Evolutionary conservation across 75 land plant species (phyloP).

Genomic region (Cryptomeria japonica): DNA sequence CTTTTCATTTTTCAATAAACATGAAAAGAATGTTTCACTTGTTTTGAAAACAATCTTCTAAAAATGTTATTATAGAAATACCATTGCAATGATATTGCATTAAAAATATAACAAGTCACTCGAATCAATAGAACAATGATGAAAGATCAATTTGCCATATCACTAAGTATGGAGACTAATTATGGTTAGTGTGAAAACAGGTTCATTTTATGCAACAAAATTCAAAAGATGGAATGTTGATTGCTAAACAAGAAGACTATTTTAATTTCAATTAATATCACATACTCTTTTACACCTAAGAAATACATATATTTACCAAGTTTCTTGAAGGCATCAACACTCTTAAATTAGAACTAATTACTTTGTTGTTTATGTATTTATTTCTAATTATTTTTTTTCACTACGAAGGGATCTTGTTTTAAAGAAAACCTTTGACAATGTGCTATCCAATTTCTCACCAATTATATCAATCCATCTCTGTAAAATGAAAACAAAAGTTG

Average conservation of each 20-base stretch:
- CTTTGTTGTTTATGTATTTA: background rate
- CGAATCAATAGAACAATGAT: background rate
- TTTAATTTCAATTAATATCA: background rate
- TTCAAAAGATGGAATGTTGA: background rate
- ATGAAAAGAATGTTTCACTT: background rate
- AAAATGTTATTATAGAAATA: background rate
- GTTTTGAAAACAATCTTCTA: background rate
- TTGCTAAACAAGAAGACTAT: background rate
- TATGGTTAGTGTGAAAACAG: background rate
- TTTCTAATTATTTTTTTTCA: background rate
- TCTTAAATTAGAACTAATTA: background rate
- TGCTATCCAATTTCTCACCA: conserved; percentile 79
- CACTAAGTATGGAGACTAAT: background rate
- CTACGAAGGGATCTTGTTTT: background rate
- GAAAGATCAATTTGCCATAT: background rate
- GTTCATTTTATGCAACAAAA: background rate
- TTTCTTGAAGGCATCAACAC: background rate
- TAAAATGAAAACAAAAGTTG: conserved; percentile 6
- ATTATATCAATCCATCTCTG: conserved; percentile 79
- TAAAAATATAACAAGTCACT: background rate
- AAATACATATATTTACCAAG: background rate
- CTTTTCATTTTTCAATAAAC: background rate
- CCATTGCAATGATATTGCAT: background rate
- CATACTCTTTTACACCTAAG: background rate
- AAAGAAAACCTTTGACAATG: conserved; percentile 29